A percentile compares a stretch with the other conserved stretches of the same genome.
Conservation (phyloP, 1,139 yeast species). For the Groenewaldozyma auringiensis region DNA sequence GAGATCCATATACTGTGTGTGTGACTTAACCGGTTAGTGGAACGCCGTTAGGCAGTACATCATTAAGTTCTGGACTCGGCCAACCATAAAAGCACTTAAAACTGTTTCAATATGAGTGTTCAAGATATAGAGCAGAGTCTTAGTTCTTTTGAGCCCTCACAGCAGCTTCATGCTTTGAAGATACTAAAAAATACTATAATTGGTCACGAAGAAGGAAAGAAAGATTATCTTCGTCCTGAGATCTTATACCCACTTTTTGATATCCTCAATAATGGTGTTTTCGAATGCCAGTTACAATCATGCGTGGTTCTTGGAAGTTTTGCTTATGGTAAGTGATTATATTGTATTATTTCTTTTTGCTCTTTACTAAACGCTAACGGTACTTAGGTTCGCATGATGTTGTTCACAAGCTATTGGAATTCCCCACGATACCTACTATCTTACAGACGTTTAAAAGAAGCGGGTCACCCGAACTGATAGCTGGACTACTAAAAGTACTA, state of each 20-base stretch:
- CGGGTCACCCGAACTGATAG: constrained; percentile 16
- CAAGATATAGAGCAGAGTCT: background rate
- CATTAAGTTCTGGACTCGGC: too few species aligned
- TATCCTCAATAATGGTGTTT: constrained; percentile 18
- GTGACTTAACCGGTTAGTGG: too few species aligned
- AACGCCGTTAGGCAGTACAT: too few species aligned
- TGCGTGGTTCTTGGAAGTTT: constrained; percentile 28
- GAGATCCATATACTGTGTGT: too few species aligned
- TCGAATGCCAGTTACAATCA: constrained; percentile 25
- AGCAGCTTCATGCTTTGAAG: constrained; percentile 20
- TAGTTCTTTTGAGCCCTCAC: background rate
- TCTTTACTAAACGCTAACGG: background rate
- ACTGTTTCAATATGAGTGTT: background rate
- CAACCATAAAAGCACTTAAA: background rate
- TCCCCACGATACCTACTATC: constrained; percentile 20
- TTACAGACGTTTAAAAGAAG: constrained; percentile 13
- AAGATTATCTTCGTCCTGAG: constrained; percentile 20
- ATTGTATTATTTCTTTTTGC: background rate
- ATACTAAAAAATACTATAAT: constrained; percentile 29
- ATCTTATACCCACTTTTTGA: constrained; percentile 23
- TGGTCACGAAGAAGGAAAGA: constrained; percentile 31
- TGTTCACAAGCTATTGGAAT: constrained; percentile 17
- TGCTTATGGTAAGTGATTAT: constrained; percentile 24
- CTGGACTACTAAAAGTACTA: constrained; percentile 23
- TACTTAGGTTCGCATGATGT: constrained; percentile 17